A percentile compares a stretch with the other conserved stretches of the same genome.
phyloP scores from a whole-genome alignment of 1,284 basidiomycete species.

The Mycosarcoma mackinlayi region DNA sequence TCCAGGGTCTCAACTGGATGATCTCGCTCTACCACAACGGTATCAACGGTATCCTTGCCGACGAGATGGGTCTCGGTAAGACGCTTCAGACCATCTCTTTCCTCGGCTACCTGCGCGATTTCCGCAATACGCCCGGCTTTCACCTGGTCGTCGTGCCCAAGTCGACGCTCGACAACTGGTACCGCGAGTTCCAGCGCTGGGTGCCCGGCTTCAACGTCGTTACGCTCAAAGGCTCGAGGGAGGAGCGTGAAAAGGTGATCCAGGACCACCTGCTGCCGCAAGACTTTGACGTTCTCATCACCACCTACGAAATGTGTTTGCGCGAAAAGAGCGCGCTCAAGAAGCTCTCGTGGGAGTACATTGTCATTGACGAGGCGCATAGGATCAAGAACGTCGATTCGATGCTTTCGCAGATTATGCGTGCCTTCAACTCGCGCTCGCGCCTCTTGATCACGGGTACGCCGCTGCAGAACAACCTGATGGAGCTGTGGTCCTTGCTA shows the following conservation, averaged over 20 bases:
- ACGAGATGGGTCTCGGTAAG: conserved; percentile 89
- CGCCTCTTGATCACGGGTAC: conserved; percentile 96
- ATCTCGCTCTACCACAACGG: conserved; percentile 59
- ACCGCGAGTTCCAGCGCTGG: conserved; percentile 92
- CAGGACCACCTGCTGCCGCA: conserved; percentile 81
- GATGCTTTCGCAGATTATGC: conserved; percentile 93
- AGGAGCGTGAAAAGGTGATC: conserved; percentile 87
- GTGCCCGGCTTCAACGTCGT: conserved; percentile 83
- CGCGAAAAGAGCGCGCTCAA: conserved; percentile 91
- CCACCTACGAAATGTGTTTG: conserved; percentile 96
- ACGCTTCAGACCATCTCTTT: conserved; percentile 98
- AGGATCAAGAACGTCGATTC: conserved; percentile 99
- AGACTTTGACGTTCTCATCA: conserved; percentile 94
- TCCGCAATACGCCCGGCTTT: conserved; percentile 80
- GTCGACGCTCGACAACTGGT: conserved; percentile 96
- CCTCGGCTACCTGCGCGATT: conserved; percentile 91
- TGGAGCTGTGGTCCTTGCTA: conserved; percentile 93
- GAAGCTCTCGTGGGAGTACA: conserved; percentile 97
- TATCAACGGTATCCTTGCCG: conserved; percentile 64
- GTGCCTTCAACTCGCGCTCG: conserved; percentile 87
- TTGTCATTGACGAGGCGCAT: conserved; percentile 98
- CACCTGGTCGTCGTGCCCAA: conserved; percentile 98
- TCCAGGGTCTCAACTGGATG: conserved; percentile 98
- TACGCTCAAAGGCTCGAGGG: conserved; percentile 85
- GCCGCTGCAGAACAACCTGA: conserved; percentile 95